Evolutionary conservation across 768 basidiomycete genomes (phyloP).

Genomic region (Symmetrospora coprosmae): DNA sequence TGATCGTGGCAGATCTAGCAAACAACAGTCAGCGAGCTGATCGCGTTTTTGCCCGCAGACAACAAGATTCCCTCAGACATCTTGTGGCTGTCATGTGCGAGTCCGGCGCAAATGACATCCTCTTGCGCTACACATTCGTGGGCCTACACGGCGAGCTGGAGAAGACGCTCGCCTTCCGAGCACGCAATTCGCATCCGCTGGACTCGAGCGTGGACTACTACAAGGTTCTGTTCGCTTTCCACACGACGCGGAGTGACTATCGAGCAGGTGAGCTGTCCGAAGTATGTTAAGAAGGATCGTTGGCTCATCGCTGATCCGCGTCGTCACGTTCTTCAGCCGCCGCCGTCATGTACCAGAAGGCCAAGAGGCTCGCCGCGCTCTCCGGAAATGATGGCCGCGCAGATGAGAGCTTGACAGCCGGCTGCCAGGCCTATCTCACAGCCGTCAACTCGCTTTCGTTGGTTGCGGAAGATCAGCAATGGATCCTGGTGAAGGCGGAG

Average conservation of each 20-base stretch:
- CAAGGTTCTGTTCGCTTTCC: conserved; percentile 86
- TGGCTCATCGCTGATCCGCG: conserved; percentile 16
- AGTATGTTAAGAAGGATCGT: background rate
- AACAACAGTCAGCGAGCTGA: conserved; percentile 3
- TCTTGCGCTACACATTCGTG: conserved; percentile 70
- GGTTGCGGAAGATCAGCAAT: conserved; percentile 64
- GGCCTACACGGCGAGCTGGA: conserved; percentile 77
- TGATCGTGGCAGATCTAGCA: no score
- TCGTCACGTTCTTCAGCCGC: conserved; percentile 48
- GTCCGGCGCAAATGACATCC: conserved; percentile 58
- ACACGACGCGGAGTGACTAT: conserved; percentile 71
- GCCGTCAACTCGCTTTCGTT: conserved; percentile 79
- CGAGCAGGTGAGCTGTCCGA: conserved; percentile 57
- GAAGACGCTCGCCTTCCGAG: conserved; percentile 74
- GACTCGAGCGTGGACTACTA: conserved; percentile 72
- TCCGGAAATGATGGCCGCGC: conserved; percentile 38
- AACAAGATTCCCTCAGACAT: conserved; percentile 63
- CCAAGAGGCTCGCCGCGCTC: conserved; percentile 53
- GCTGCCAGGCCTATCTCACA: conserved; percentile 56
- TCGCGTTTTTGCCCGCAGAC: conserved; percentile 42
- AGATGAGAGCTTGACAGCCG: conserved; percentile 51
- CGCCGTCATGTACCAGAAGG: conserved; percentile 82
- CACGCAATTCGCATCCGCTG: conserved; percentile 80
- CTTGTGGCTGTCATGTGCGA: conserved; percentile 89
- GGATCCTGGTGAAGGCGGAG: conserved; percentile 45